A percentile compares a stretch with the other conserved stretches of the same genome.
Evolutionary conservation across 441 rosid species (phyloP).

Genomic region (Arabidopsis lyrata): DNA sequence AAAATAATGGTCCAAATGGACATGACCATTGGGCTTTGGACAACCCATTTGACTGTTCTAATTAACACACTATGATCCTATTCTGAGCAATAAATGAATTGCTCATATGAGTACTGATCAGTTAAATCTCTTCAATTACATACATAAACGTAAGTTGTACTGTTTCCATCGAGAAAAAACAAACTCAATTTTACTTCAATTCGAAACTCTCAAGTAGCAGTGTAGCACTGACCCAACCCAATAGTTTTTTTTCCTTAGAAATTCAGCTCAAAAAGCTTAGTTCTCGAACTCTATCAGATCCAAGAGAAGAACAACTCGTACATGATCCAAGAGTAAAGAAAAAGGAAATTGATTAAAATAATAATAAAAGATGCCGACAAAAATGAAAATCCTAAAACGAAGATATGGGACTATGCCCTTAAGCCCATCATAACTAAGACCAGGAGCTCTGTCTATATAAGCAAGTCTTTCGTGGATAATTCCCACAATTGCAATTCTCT

Average conservation of each 20-base stretch:
- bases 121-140: neutral
- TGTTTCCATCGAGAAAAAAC: constrained; percentile 8
- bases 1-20: too few species aligned
- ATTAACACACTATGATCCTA: constrained; percentile 14
- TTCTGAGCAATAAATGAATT: neutral
- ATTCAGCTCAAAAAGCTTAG: neutral
- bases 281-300: neutral
- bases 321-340: neutral
- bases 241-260: neutral
- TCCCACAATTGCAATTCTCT: too few species aligned
- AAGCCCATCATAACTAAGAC: too few species aligned
- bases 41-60: too few species aligned
- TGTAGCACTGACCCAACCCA: constrained; percentile 20
- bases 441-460: too few species aligned
- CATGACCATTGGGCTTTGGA: too few species aligned
- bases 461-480: too few species aligned
- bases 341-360: too few species aligned
- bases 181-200: constrained; percentile 13
- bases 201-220: neutral
- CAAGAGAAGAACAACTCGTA: neutral
- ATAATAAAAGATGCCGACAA: too few species aligned
- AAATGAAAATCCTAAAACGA: too few species aligned
- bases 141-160: neutral
- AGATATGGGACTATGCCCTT: too few species aligned
- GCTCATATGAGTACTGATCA: constrained; percentile 19